Percentiles rank a stretch among this genome's conserved stretches.
These are phyloP conservation scores for Chalciporus sphaerocephalus DNA, from an alignment of 768 basidiomycete species.

Conservation along the genomic window DNA sequence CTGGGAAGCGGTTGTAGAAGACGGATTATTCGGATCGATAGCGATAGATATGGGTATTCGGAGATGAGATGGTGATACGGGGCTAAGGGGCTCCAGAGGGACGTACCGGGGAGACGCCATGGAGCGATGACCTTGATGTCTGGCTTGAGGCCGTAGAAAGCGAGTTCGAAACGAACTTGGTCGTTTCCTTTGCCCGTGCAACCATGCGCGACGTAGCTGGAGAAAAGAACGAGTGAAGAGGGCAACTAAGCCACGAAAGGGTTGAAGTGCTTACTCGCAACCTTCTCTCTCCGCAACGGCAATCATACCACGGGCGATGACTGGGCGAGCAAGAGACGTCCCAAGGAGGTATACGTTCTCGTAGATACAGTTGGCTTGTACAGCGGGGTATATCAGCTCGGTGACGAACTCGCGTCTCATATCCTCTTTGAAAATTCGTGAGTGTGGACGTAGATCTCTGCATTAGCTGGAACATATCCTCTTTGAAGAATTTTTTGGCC, in stretches of 20 bases:
- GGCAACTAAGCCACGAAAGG: neutral
- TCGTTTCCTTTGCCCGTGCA: constrained; percentile 99
- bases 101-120: constrained; percentile 87
- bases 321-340: constrained; percentile 72
- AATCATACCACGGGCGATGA: constrained; percentile 99
- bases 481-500: constrained; percentile 93
- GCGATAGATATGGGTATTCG: neutral
- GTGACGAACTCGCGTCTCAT: constrained; percentile 92
- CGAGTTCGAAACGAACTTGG: constrained; percentile 98
- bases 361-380: constrained; percentile 98
- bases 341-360: too few species aligned
- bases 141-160: constrained; percentile 97
- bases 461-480: constrained; percentile 51
- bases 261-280: constrained; percentile 73
- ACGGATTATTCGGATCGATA: constrained; percentile 40
- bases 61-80: neutral
- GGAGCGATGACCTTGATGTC: constrained; percentile 99
- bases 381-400: constrained; percentile 95
- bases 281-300: constrained; percentile 83
- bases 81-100: neutral
- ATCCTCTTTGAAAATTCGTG: constrained; percentile 51
- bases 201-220: constrained; percentile 91
- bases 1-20: constrained; percentile 97
- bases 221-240: neutral
- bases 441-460: neutral